Percentiles rank a stretch among this genome's conserved stretches.
These are phyloP conservation scores for Wickerhamiella kurtzmanii DNA, from an alignment of 805 yeast species.

Conservation along the genomic window DNA sequence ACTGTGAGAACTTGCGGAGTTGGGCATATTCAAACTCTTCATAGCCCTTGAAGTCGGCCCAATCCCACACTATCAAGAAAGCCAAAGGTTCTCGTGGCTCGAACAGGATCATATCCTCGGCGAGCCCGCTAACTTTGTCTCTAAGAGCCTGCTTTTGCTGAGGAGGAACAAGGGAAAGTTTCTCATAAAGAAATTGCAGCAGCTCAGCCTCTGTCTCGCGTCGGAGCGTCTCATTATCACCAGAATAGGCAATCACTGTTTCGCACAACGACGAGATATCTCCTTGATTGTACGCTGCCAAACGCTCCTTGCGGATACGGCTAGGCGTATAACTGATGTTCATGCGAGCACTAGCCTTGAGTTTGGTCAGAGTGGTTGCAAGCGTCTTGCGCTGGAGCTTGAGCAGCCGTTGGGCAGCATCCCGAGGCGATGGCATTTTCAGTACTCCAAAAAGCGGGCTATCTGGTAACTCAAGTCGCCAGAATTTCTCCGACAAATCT, in stretches of 20 bases:
- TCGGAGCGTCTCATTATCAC: conserved; percentile 47
- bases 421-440: conserved; percentile 20
- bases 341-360: conserved; percentile 18
- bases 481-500: conserved; percentile 9
- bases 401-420: conserved; percentile 19
- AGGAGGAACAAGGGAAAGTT: conserved; percentile 40
- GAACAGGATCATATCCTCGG: conserved; percentile 61
- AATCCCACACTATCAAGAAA: conserved; percentile 23
- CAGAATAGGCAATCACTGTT: conserved; percentile 41
- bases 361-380: conserved; percentile 15
- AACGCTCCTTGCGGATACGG: conserved; percentile 22
- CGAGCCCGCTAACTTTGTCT: conserved; percentile 38
- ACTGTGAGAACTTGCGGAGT: conserved; percentile 4
- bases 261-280: conserved; percentile 42
- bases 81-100: conserved; percentile 47
- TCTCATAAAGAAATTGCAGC: conserved; percentile 42
- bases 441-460: conserved; percentile 20
- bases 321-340: conserved; percentile 14
- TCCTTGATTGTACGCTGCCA: conserved; percentile 37
- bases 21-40: conserved; percentile 31
- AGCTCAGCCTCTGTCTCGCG: conserved; percentile 44
- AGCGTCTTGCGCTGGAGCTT: conserved; percentile 19
- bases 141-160: conserved; percentile 29
- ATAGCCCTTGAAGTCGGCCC: conserved; percentile 46
- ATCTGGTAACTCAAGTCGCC: conserved; percentile 22